Evolutionary conservation across 345 rosid species (phyloP), one percentile per base, ranked within the genome.

Genomic region (Physaria fendleri): DNA sequence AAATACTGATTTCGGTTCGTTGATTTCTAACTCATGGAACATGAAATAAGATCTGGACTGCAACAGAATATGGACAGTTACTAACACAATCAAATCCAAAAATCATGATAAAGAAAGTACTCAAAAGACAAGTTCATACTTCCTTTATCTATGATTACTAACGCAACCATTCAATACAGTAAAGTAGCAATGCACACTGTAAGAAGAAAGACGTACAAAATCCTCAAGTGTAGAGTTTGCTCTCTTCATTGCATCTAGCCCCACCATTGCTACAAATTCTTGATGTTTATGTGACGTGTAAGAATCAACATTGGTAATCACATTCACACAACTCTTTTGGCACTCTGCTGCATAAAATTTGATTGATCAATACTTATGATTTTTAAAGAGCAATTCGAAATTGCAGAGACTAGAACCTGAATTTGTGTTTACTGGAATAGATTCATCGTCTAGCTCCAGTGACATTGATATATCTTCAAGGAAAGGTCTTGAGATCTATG

Each of bases 31-130:
- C 9, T 71, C 83, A 55, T 85, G 96, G 74, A 92, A 92, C 96
- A 92, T 92, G 73, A 85, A 88, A 61, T 92, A 92, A 60, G 96
- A 92, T 59, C 96, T 81, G 81, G 95, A 81, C 95, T 92, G 89
- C 49, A 51, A 76, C 67, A 35, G n/a, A 41, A 52, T 15, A 28
- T 2, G 22, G n/a, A 28, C 34, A 37, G 38, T 52, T 24, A 37
- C 65, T 28, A 25, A 46, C 11, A 43, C 51, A 32, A 12, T 20
- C 20, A 24, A 16, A 12, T 21, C 38, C 29, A 5, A 45, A 40
- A 42, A 52, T 20, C 49, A 40, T 28, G 25, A 47, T 47, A 41
- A 30, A 15, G 41, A 16, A 13, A 32, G 24, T 2, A 4, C 8
- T 35, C 20, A 22, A 5, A 52, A 66, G 13, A 13, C 39, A 8